Evolutionary conservation across 179 eudicot species (phyloP), one percentile per base, ranked within the genome.

Genomic region (Silene coronaria): DNA sequence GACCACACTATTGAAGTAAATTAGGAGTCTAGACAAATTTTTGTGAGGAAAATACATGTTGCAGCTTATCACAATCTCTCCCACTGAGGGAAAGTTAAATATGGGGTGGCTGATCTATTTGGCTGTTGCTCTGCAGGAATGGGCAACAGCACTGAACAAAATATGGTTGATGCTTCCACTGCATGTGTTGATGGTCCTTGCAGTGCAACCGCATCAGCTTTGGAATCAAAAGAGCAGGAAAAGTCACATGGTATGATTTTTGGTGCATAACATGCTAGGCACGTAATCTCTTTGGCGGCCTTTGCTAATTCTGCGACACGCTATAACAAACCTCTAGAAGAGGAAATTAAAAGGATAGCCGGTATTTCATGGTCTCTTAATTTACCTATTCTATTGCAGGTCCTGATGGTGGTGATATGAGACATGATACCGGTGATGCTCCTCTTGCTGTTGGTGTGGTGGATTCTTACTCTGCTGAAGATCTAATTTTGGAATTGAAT

Each of bases 71-170:
- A 61, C 21, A 53, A 53, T n/a, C 19, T 66, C 24, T 16, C 46
- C 26, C 26, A 32, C 22, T 6, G 19, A 17, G 46, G 28, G 28
- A 38, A 67, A 19, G 17, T 38, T 38, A 1, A 3, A 36, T 46
- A 19, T 61, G 38, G 68, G n/a, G 26, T 5, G 21, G 21, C 13
- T 36, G 42, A 62, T 63, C 64, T 46, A 9, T 23, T 10, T 66
- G 23, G 17, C 11, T 28, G 24, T 30, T 27, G 45, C 36, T 65
- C 68, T 75, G 70, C 71, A 63, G 77, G 62, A 36, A 21, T 3
- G 48, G 71, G 59, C 23, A 74, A 74, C 26, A 74, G 63, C 26
- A 24, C 34, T 48, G 70, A 65, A 23, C 61, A 73, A 12, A 61
- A 34, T 23, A 30, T 22, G 14, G 62, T 36, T 46, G 46, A 74